These are phyloP conservation scores for Colletotrichum musae DNA, from an alignment of 2,329 filamentous ascomycete species.

Conservation along the genomic window DNA sequence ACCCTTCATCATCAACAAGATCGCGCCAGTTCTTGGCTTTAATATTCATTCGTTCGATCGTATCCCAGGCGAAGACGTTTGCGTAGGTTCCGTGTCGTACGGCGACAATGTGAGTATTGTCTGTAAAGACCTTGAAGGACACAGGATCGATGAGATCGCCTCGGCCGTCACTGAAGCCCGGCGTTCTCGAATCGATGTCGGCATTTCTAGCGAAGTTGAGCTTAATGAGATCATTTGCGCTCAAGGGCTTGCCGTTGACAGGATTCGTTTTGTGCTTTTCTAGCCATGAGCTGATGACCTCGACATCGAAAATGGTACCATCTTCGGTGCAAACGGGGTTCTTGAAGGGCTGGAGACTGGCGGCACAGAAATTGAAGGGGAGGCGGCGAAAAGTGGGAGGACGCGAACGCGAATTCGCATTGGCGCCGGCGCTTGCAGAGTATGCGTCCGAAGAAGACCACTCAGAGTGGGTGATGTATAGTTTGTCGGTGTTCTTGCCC, in stretches of 20 bases:
- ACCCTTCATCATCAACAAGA: slow-evolving; percentile 88
- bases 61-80: slow-evolving; percentile 98
- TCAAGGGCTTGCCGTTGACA: slow-evolving; percentile 84
- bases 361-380: slow-evolving; percentile 98
- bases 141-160: slow-evolving; percentile 96
- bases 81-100: slow-evolving; percentile 84
- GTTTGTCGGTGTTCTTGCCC: slow-evolving; percentile 65
- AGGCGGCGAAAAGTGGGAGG: slow-evolving; percentile 84
- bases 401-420: slow-evolving; percentile 69
- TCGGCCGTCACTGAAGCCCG: slow-evolving; percentile 65
- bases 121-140: slow-evolving; percentile 96
- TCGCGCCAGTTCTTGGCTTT: slow-evolving; percentile 98
- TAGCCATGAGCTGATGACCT: slow-evolving; percentile 94
- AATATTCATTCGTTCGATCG: slow-evolving; percentile 93
- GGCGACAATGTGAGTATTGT: slow-evolving; percentile 97
- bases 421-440: slow-evolving; percentile 82
- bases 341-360: slow-evolving; percentile 94
- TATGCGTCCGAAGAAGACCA: slow-evolving; percentile 95
- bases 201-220: slow-evolving; percentile 94
- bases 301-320: slow-evolving; percentile 94
- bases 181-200: slow-evolving; percentile 68
- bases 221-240: slow-evolving; percentile 87
- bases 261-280: slow-evolving; percentile 95
- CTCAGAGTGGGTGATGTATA: slow-evolving; percentile 93
- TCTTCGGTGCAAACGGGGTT: slow-evolving; percentile 92